A percentile compares a stretch with the other conserved stretches of the same genome.
These are phyloP conservation scores for Blastobotrys serpentis DNA, from an alignment of 1,139 yeast species.

Conservation along the genomic window DNA sequence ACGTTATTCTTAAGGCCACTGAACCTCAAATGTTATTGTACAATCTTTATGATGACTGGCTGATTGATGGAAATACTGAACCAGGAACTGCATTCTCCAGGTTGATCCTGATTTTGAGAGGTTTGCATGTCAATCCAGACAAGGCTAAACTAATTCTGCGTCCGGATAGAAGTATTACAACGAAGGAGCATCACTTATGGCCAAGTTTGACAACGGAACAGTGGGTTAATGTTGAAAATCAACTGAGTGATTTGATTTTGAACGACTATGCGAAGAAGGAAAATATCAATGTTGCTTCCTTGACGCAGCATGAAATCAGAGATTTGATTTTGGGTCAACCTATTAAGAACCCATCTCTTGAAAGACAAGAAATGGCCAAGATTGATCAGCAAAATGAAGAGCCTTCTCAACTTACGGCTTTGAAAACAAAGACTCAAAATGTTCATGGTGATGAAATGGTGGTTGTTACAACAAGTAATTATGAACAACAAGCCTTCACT, in stretches of 20 bases:
- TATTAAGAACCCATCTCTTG: slow-evolving; percentile 82
- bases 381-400: slow-evolving; percentile 57
- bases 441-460: slow-evolving; percentile 96
- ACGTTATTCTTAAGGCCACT: slow-evolving; percentile 77
- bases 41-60: slow-evolving; percentile 95
- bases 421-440: slow-evolving; percentile 80
- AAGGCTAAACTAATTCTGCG: slow-evolving; percentile 71
- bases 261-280: slow-evolving; percentile 83
- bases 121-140: slow-evolving; percentile 74
- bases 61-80: slow-evolving; percentile 50
- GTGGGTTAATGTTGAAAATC: slow-evolving; percentile 88
- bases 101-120: slow-evolving; percentile 73
- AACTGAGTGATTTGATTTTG: slow-evolving; percentile 82
- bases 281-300: slow-evolving; percentile 78
- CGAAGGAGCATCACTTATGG: slow-evolving; percentile 87
- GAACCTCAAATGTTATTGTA: slow-evolving; percentile 92
- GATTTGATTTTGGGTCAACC: slow-evolving; percentile 95
- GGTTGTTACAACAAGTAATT: slow-evolving; percentile 87
- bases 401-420: slow-evolving; percentile 56
- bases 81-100: slow-evolving; percentile 95
- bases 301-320: slow-evolving; percentile 90
- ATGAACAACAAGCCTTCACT: slow-evolving; percentile 79
- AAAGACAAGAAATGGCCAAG: slow-evolving; percentile 77
- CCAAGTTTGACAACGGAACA: slow-evolving; percentile 84
- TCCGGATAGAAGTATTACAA: slow-evolving; percentile 67